Evolutionary conservation across 805 yeast genomes (phyloP).

Genomic region (Cyberlindnera americana): DNA sequence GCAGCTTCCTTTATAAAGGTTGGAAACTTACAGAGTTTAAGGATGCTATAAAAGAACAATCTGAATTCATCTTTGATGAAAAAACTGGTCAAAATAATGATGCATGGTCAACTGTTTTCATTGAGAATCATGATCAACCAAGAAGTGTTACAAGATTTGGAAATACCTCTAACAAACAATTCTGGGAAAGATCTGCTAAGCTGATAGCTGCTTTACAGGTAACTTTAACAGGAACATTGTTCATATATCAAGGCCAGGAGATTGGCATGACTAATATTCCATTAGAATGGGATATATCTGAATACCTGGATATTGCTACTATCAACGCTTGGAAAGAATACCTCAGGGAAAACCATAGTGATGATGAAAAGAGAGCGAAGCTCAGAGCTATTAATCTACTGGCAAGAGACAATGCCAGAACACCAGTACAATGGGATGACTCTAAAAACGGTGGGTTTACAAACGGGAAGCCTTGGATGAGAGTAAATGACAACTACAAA

Average conservation of each 20-base stretch:
- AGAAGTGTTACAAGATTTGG: constrained; percentile 51
- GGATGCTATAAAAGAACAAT: constrained; percentile 34
- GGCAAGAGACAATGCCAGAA: constrained; percentile 52
- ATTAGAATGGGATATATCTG: constrained; percentile 42
- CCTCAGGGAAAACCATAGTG: constrained; percentile 26
- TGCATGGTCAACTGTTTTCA: constrained; percentile 55
- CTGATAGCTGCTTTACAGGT: constrained; percentile 43
- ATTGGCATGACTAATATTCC: constrained; percentile 49
- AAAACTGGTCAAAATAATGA: constrained; percentile 33
- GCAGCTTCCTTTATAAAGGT: constrained; percentile 34
- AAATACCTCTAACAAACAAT: constrained; percentile 32
- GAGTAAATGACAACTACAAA: constrained; percentile 45
- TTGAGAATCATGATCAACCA: constrained; percentile 58
- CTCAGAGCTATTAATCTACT: constrained; percentile 34
- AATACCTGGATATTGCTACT: constrained; percentile 49
- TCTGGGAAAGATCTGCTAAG: constrained; percentile 42
- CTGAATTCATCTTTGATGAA: constrained; percentile 37
- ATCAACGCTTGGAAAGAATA: constrained; percentile 38
- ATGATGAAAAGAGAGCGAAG: constrained; percentile 28
- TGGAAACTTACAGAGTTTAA: constrained; percentile 39
- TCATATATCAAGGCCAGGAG: constrained; percentile 60
- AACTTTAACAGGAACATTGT: constrained; percentile 51
- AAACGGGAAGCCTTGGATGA: constrained; percentile 49
- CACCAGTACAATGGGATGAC: constrained; percentile 55
- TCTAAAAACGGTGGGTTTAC: constrained; percentile 47